Base-by-base conservation (phyloP, 129 eudicot genomes). In the Helianthus tuberosus region DNA sequence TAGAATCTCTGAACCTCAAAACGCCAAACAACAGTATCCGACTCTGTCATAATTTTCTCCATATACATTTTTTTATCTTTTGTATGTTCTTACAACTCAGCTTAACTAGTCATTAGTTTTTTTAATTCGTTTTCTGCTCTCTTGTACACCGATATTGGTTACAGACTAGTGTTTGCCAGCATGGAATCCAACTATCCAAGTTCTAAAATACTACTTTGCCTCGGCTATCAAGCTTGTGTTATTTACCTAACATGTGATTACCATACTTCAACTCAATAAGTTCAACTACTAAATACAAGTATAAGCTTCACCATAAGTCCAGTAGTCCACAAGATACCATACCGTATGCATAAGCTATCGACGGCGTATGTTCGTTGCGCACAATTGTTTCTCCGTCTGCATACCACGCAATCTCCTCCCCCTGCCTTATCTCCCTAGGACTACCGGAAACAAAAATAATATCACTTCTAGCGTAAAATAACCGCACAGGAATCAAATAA, bases 391-490 rank as follows among this genome's bases (percentile, higher is more conserved):
- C 99, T 16, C 99, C 99, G 68, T 95, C 99, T 10, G 99, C 97
- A 76, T 94, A 94, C 98, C 98, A 94, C 15, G 99, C 91, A 76
- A 95, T 91, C 80, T 95, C 99, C 86, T 95, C 97, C 66, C 98
- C 99, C 63, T 89, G 97, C 69, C 91, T 83, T 77, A 95, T 95
- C 73, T 95, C 99, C 79, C 93, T 84, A 20, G 94, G 99, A 84
- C 97, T 95, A 76, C 17, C 72, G 66, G 14, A n/a, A 76, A 55
- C 52, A 38, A 69, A 62, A 76, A 48, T 7, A 10, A 70, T 47
- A 65, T 17, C 32, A 60, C 73, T 46, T 46, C 36, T 14, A 80
- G 62, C 25, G 71, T 39, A 25, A 23, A 29, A 6, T 10, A 65
- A 62, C 49, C 27, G 38, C 68, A 58, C 53, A 25, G 3, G 6